Base-by-base conservation (phyloP, 768 basidiomycete genomes). In the Coprinellus micaceus region DNA sequence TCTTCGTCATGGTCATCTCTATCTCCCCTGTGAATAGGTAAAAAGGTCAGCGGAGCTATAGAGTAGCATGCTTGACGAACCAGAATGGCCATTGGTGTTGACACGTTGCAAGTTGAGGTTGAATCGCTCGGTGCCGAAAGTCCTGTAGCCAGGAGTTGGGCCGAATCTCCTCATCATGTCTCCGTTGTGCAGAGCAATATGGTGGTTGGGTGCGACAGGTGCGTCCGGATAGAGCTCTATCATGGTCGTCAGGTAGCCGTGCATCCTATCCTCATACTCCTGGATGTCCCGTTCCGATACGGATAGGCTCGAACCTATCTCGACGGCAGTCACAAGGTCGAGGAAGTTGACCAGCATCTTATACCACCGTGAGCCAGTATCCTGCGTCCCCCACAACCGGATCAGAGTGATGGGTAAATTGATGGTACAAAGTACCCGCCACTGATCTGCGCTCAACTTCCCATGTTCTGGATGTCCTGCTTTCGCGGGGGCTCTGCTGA, bases 161-260 rank as follows among this genome's bases (percentile, higher is more conserved):
- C 76, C 74, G 58, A 71, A 74, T 1, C 60, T 52, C 1, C 54
- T 52, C 4, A 80, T 57, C 19, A 64, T 60, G 2, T 65, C 54
- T 0, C 59, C 57, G 28, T 76, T 58, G 61, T 79, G 78, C n/a
- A 81, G 58, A 1, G 73, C 56, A 3, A 74, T 48, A 56, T 79
- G 79, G 7, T 79, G 75, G 44, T 75, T 74, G 0, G 74, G 70
- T 1, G 56, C 56, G 17, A 77, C 54, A 0, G 40, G 41, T 3
- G 60, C 57, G 15, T 63, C 63, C 0, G 68, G 71, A 57, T 66
- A 80, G 0, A 79, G 64, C 0, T 57, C 46, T 0, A 58, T 49
- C 3, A 78, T n/a, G 1, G 58, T 63, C 0, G 22, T 37, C 1
- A 78, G 65, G 58, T 80, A 79, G 2, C 28, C 26, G 0, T 54